Conservation (phyloP, 441 rosid species). For the Arabidopsis hybrid region DNA sequence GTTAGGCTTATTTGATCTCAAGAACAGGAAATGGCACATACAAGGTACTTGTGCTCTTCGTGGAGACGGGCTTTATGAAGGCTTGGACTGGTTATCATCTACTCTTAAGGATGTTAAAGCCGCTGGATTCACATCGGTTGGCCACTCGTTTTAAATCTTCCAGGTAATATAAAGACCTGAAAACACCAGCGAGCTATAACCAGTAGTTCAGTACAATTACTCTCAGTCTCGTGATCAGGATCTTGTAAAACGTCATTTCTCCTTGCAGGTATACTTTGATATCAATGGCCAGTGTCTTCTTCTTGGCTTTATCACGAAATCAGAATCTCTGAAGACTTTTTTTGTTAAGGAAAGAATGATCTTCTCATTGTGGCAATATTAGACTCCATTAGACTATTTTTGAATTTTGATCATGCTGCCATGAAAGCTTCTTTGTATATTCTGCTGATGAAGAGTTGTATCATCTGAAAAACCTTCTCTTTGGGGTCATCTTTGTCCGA, state of each 20-base stretch:
- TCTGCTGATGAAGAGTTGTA: conserved; percentile 12
- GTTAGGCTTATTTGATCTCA: conserved; percentile 86
- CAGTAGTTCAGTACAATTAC: not conserved
- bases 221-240: conserved; percentile 16
- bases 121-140: conserved; percentile 88
- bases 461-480: conserved; percentile 15
- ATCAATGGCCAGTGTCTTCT: conserved; percentile 14
- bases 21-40: conserved; percentile 98
- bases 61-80: conserved; percentile 98
- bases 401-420: conserved; percentile 31
- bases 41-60: conserved; percentile 96
- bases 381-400: conserved; percentile 22
- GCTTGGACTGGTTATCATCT: conserved; percentile 93
- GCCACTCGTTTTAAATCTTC: conserved; percentile 63
- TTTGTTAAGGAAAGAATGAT: conserved; percentile 16
- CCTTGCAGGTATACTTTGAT: conserved; percentile 26
- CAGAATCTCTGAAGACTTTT: conserved; percentile 12
- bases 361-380: conserved; percentile 31
- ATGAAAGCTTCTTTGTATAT: conserved; percentile 35
- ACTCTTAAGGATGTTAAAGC: conserved; percentile 94
- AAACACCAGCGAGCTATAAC: conserved; percentile 3
- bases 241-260: conserved; percentile 22
- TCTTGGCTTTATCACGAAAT: conserved; percentile 11
- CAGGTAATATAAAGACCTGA: conserved; percentile 45
- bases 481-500: conserved; percentile 5